These are phyloP conservation scores for Anethum foeniculum DNA, from an alignment of 140 eudicot genomes.

Conservation along the genomic window DNA sequence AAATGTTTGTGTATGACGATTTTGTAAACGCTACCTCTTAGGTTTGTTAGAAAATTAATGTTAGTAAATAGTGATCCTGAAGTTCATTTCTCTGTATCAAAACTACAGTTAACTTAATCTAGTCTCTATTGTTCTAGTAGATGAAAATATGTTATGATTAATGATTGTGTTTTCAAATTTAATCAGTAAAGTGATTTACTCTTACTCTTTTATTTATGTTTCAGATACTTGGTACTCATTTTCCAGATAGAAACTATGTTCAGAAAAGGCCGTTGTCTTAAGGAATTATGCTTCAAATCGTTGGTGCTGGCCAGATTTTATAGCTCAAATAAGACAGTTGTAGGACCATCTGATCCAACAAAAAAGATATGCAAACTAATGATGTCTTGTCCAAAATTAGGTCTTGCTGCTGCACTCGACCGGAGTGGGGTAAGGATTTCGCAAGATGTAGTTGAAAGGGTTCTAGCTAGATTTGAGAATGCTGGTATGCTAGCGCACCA, in stretches of 20 bases:
- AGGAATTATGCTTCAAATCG: constrained; percentile 21
- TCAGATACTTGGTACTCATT: constrained; percentile 12
- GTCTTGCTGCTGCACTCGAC: constrained; percentile 65
- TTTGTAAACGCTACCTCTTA: neutral
- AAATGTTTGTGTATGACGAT: neutral
- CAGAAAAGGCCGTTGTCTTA: constrained; percentile 15
- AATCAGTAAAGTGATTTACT: neutral
- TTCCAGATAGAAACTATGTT: constrained; percentile 21
- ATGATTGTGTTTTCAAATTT: neutral
- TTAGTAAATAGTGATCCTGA: too few species aligned
- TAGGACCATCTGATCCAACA: constrained; percentile 33
- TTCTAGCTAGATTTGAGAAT: constrained; percentile 56
- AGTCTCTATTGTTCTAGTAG: neutral
- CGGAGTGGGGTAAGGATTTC: constrained; percentile 71
- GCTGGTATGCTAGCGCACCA: constrained; percentile 79
- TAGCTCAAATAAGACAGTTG: constrained; percentile 38
- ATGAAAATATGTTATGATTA: neutral
- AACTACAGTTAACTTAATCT: neutral
- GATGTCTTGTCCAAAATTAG: constrained; percentile 78
- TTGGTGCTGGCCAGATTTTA: constrained; percentile 29
- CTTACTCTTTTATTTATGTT: neutral
- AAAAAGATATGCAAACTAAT: constrained; percentile 54
- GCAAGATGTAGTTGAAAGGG: constrained; percentile 63
- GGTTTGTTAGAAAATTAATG: neutral
- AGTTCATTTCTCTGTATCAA: neutral